Conservation (phyloP, 305 asterid genomes). For the Monarda citriodora region DNA sequence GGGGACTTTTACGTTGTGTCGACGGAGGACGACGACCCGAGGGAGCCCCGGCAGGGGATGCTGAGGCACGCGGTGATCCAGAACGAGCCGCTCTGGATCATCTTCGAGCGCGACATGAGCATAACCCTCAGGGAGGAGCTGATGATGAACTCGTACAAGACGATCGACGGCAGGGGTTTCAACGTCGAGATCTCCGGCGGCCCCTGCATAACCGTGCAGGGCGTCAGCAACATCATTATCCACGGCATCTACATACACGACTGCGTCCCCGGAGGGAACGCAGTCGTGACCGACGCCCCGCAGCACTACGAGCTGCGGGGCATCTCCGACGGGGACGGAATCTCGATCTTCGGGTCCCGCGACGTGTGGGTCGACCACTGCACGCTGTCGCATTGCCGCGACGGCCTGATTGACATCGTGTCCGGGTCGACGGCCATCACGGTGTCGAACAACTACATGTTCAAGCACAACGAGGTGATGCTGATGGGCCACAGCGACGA, state of each 20-base stretch:
- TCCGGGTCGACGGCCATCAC: slow-evolving; percentile 54
- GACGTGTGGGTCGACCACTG: slow-evolving; percentile 69
- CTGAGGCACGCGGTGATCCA: slow-evolving; percentile 65
- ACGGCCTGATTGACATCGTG: slow-evolving; percentile 55
- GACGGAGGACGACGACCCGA: slow-evolving; percentile 36
- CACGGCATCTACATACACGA: slow-evolving; percentile 61
- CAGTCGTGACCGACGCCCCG: slow-evolving; percentile 36
- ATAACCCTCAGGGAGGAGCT: slow-evolving; percentile 46
- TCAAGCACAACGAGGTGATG: slow-evolving; percentile 57
- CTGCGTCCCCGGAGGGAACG: slow-evolving; percentile 48
- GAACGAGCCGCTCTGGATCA: slow-evolving; percentile 60
- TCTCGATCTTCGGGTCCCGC: slow-evolving; percentile 48
- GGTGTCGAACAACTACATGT: slow-evolving; percentile 55
- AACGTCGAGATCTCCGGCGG: slow-evolving; percentile 49
- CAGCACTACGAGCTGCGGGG: slow-evolving; percentile 44
- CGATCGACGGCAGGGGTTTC: slow-evolving; percentile 64
- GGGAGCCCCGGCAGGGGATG: slow-evolving; percentile 50
- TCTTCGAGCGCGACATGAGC: slow-evolving; percentile 47
- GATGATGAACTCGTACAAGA: slow-evolving; percentile 61
- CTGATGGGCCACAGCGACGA: slow-evolving; percentile 61
- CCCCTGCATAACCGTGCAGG: slow-evolving; percentile 58
- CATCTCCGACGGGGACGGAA: slow-evolving; percentile 61
- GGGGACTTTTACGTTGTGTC: slow-evolving; percentile 53
- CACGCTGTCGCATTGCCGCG: slow-evolving; percentile 36
- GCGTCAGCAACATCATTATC: slow-evolving; percentile 49